Evolutionary conservation across 2,329 filamentous ascomycete genomes (phyloP), one percentile per base, ranked within the genome.

Genomic region (Neofusicoccum kwambonambiense): DNA sequence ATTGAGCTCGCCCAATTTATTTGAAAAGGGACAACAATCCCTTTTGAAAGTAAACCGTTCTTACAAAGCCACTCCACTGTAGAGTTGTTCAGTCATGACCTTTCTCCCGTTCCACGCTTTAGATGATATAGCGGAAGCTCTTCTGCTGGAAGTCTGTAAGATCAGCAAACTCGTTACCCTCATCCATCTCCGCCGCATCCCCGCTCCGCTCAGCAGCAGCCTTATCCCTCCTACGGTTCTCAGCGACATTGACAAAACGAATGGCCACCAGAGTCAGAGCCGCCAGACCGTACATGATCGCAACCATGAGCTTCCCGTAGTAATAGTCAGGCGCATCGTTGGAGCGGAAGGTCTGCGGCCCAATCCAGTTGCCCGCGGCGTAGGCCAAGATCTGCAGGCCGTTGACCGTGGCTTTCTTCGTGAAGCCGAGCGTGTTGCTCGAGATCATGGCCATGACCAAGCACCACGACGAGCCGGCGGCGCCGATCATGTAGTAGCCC

Each of bases 301-400:
- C 47, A 8, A 50, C 47, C 47, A 50, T 50, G 12, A 31, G 22
- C 22, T 50, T 50, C 9, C 22, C 47, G 47, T 34, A 31, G 22
- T 50, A 34, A 68, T 90, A 90, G 7, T 31, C 47, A 1, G 52
- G 52, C 19, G 52, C 52, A 69, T 89, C 85, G 64, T 70, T 70
- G 4, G 72, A 69, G 65, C 77, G 75, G 67, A 81, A 81, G 0
- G 77, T 79, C 62, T 79, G 77, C 0, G 78, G 79, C 0, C 72
- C 75, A 52, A 80, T 79, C 63, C 79, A 79, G 62, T 80, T 80
- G 19, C 77, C 79, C 12, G 79, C 71, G 7, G 52, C 37, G 8
- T 60, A 62, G 3, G 31, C 17, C 37, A 65, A 19, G 22, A 51
- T 34, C 9, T 63, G 39, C 8, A 47, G 19, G 19, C 45, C 45